Base-by-base conservation (phyloP, 257 asterid species). In the Sherardia arvensis region DNA sequence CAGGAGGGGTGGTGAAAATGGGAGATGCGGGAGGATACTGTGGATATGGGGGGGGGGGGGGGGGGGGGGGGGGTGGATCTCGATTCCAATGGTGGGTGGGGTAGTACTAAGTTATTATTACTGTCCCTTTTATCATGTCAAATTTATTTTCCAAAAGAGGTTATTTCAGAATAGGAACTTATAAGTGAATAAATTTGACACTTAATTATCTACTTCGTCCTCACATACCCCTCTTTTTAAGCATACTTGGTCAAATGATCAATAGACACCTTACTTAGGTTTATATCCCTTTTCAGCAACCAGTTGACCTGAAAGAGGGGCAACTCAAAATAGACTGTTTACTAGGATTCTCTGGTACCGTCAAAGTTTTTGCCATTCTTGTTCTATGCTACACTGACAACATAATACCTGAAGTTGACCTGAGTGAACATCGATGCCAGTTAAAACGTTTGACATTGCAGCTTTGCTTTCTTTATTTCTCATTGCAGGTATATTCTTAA, bases 401-500 rank as follows among this genome's bases (percentile, higher is more conserved):
- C 4, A 8, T 45, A 3, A 43, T 63, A 15, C n/a, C 38, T 43
- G 36, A 17, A 43, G 45, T 62, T 47, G 53, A 25, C 18, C 56
- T 62, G 9, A 43, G 36, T 26, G 1, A n/a, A n/a, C 3, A 4
- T 18, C 0, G 10, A 11, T 7, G 17, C 20, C 43, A 28, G 25
- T 28, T 8, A 17, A 32, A 38, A 8, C 25, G 30, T 22, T 48
- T 15, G 18, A 23, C 18, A 61, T 26, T 27, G 64, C 25, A n/a
- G n/a, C n/a, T n/a, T 1, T 22, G 30, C 53, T 60, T 4, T 25
- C 23, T 23, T 66, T 47, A 63, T 64, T 60, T 43, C 66, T 55
- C 69, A 67, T 75, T 73, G 71, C 85, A 92, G 99, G 89, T 92
- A 92, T 77, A 84, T 92, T 67, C 89, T 92, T 30, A 92, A 89